These are phyloP conservation scores for Penicillium verhagenii DNA, from an alignment of 495 filamentous ascomycete genomes.

Conservation along the genomic window DNA sequence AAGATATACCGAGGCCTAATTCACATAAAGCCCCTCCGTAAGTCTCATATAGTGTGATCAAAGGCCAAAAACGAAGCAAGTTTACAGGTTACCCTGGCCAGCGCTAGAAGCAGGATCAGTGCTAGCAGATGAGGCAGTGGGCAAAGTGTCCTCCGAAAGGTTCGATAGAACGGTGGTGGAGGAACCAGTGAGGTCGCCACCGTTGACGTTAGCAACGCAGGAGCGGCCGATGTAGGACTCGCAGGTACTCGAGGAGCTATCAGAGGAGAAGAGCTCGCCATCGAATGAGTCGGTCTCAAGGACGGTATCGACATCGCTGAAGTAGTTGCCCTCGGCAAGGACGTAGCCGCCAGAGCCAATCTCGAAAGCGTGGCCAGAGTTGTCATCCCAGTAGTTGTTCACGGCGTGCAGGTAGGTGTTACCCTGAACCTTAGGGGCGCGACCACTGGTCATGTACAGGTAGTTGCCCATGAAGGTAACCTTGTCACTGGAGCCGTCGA, in stretches of 20 bases:
- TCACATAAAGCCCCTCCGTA: too few species aligned
- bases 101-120: constrained; percentile 8
- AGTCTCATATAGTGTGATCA: too few species aligned
- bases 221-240: constrained; percentile 3
- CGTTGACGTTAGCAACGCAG: constrained; percentile 8
- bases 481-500: constrained; percentile 28
- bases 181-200: neutral
- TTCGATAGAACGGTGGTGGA: constrained; percentile 4
- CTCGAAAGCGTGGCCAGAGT: constrained; percentile 36
- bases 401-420: constrained; percentile 45
- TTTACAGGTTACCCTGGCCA: constrained; percentile 11
- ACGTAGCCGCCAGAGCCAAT: constrained; percentile 15
- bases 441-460: constrained; percentile 53
- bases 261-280: neutral
- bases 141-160: constrained; percentile 4
- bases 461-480: constrained; percentile 37
- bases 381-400: constrained; percentile 41
- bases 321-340: constrained; percentile 9
- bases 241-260: neutral
- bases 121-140: constrained; percentile 2
- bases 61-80: neutral
- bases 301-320: neutral
- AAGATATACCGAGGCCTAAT: too few species aligned
- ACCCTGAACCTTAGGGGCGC: constrained; percentile 49
- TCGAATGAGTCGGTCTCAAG: neutral